phyloP scores from a whole-genome alignment of 768 basidiomycete species.

The Pisolithus tinctorius region DNA sequence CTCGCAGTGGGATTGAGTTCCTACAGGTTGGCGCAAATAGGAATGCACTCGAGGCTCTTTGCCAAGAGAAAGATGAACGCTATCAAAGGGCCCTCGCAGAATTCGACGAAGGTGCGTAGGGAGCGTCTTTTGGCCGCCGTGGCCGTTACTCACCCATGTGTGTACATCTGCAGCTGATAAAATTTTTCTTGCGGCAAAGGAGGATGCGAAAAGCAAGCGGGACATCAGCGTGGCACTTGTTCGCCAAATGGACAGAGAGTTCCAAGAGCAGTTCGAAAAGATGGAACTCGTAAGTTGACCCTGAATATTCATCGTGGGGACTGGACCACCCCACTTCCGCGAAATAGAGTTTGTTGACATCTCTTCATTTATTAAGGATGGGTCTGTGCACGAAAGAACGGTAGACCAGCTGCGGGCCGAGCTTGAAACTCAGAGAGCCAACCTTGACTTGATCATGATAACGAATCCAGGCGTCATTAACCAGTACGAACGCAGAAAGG shows the following conservation, averaged over 20 bases:
- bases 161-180: slow-evolving; percentile 36
- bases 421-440: slow-evolving; percentile 53
- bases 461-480: slow-evolving; percentile 75
- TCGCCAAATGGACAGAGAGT: slow-evolving; percentile 36
- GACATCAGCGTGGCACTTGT: slow-evolving; percentile 29
- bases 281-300: slow-evolving; percentile 37
- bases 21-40: slow-evolving; percentile 64
- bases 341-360: slow-evolving; percentile 5
- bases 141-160: slow-evolving; percentile 4
- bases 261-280: slow-evolving; percentile 43
- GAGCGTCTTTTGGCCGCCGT: slow-evolving; percentile 1
- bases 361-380: slow-evolving; percentile 23
- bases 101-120: slow-evolving; percentile 46
- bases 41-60: slow-evolving; percentile 50
- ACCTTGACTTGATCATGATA: slow-evolving; percentile 63
- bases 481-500: slow-evolving; percentile 71
- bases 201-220: slow-evolving; percentile 32
- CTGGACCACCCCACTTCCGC: neutral
- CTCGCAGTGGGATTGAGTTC: slow-evolving; percentile 51
- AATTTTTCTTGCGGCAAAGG: slow-evolving; percentile 45
- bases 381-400: slow-evolving; percentile 44
- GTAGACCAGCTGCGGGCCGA: slow-evolving; percentile 54
- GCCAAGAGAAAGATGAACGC: slow-evolving; percentile 51
- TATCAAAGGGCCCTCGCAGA: slow-evolving; percentile 47
- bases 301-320: neutral